These are phyloP conservation scores for Aureobasidium sp. DNA, from an alignment of 2,329 filamentous ascomycete species.

Conservation along the genomic window DNA sequence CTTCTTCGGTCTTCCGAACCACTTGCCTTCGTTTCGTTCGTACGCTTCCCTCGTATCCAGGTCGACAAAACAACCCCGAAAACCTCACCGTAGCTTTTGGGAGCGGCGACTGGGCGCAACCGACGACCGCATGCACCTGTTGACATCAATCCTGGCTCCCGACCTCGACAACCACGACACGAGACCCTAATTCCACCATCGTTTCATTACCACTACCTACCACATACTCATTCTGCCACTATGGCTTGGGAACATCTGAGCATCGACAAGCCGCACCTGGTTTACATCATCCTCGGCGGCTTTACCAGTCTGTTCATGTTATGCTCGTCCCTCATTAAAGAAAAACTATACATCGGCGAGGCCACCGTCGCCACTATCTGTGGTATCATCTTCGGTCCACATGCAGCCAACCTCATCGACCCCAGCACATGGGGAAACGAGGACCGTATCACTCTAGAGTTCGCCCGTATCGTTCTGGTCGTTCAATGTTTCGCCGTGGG, in stretches of 20 bases:
- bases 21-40: background rate
- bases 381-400: slow-evolving; percentile 81
- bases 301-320: slow-evolving; percentile 99
- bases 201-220: background rate
- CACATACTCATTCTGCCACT: background rate
- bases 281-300: slow-evolving; percentile 95
- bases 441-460: slow-evolving; percentile 81
- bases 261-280: slow-evolving; percentile 92
- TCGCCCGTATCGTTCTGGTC: slow-evolving; percentile 80
- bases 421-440: slow-evolving; percentile 69
- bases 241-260: slow-evolving; percentile 77
- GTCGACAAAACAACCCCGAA: background rate
- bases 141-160: background rate
- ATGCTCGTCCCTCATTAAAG: slow-evolving; percentile 95
- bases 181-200: background rate
- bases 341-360: slow-evolving; percentile 97
- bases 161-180: background rate
- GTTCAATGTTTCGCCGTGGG: slow-evolving; percentile 90
- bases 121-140: slow-evolving; percentile 35
- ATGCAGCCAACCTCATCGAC: slow-evolving; percentile 73
- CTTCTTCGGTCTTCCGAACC: background rate
- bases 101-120: slow-evolving; percentile 44
- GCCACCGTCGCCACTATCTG: slow-evolving; percentile 86
- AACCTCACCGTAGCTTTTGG: slow-evolving; percentile 11
- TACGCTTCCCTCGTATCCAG: background rate